Conservation (phyloP, 1,139 yeast genomes). For the Debaryomyces psychrophilus region DNA sequence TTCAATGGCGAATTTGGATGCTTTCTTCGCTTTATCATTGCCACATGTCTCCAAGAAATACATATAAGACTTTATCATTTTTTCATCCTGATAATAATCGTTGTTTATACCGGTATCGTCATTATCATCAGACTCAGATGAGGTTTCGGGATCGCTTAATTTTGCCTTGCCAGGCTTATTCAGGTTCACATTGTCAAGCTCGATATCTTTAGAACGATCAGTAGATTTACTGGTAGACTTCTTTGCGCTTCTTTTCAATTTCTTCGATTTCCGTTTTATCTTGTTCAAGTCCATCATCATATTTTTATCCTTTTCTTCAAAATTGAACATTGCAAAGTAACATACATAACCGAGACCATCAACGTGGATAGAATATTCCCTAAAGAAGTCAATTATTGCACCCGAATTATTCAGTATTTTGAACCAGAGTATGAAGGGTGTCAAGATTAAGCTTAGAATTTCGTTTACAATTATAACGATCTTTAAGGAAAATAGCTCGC, state of each 20-base stretch:
- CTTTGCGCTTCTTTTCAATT: conserved; percentile 8
- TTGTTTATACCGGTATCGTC: conserved; percentile 38
- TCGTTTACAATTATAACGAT: conserved; percentile 76
- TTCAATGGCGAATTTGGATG: background rate
- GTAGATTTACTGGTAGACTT: conserved; percentile 7
- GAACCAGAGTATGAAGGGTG: conserved; percentile 88
- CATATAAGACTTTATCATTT: conserved; percentile 89
- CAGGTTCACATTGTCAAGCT: conserved; percentile 17
- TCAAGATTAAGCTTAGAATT: conserved; percentile 73
- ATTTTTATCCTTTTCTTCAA: conserved; percentile 60
- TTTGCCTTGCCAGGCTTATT: conserved; percentile 11
- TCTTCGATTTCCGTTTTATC: conserved; percentile 25
- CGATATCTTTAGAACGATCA: conserved; percentile 16
- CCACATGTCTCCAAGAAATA: conserved; percentile 84
- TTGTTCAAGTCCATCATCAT: conserved; percentile 44
- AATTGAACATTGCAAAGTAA: conserved; percentile 88
- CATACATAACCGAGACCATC: conserved; percentile 96
- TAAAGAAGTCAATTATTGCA: conserved; percentile 80
- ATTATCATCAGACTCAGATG: conserved; percentile 21
- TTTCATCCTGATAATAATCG: conserved; percentile 64
- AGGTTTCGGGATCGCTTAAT: conserved; percentile 12
- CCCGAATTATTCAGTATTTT: conserved; percentile 74
- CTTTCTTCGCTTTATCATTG: conserved; percentile 13
- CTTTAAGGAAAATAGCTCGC: conserved; percentile 74
- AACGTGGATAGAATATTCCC: conserved; percentile 86